Evolutionary conservation across 2,329 filamentous ascomycete genomes (phyloP).

Genomic region (Fusarium albidum): DNA sequence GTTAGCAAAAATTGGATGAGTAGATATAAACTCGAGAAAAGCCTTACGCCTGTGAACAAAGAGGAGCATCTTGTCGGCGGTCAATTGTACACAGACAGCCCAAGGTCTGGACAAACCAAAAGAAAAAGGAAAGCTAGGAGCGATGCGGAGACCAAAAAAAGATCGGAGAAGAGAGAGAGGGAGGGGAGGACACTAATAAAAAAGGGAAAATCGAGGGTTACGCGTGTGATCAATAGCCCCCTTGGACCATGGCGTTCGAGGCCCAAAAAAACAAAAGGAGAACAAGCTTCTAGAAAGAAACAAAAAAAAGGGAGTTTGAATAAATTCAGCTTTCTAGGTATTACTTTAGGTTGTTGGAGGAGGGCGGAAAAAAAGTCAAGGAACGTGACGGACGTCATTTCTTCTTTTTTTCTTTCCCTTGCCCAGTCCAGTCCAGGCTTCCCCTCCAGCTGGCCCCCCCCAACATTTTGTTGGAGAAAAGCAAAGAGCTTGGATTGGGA

Average conservation of each 20-base stretch:
- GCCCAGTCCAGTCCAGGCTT: too few relatives aligned
- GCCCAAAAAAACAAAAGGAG: neutral
- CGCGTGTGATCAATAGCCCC: slow-evolving; percentile 1
- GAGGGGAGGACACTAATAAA: neutral
- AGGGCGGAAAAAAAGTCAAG: neutral
- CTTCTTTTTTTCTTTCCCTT: too few relatives aligned
- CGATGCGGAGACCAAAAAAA: neutral
- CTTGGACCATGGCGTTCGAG: slow-evolving; percentile 26
- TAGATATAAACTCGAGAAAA: slow-evolving; percentile 6
- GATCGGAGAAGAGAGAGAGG: neutral
- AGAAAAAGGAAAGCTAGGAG: too few relatives aligned
- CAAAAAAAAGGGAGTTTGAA: neutral
- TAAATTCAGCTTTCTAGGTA: neutral
- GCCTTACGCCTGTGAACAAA: slow-evolving; percentile 34
- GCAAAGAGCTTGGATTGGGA: slow-evolving; percentile 32
- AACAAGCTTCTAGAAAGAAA: neutral
- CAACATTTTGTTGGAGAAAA: slow-evolving; percentile 36
- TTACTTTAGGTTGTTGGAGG: neutral
- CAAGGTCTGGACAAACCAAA: neutral
- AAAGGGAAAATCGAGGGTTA: slow-evolving; percentile 6
- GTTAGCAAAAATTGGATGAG: slow-evolving; percentile 14
- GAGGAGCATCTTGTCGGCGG: slow-evolving; percentile 26
- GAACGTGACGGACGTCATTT: slow-evolving; percentile 26
- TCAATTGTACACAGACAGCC: slow-evolving; percentile 2
- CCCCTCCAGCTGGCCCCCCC: slow-evolving; percentile 11